phyloP scores from a whole-genome alignment of 495 filamentous ascomycete species.

The Xylaria castorea region DNA sequence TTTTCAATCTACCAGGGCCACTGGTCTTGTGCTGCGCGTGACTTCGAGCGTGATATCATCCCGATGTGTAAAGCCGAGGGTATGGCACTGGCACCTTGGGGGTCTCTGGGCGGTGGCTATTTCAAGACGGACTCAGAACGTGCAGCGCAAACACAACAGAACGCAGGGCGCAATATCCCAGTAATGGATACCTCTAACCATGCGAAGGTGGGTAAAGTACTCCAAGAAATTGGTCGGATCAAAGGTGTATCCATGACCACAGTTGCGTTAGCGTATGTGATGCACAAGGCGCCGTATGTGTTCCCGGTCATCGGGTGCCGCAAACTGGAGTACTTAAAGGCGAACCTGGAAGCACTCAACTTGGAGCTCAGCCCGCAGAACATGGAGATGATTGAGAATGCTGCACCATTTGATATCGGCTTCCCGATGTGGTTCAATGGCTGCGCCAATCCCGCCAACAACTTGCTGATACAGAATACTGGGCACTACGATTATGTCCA shows the following conservation, averaged over 20 bases:
- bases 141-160: not conserved
- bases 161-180: not conserved
- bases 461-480: not conserved
- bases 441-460: not conserved
- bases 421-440: conserved; percentile 7
- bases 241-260: not conserved
- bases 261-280: not conserved
- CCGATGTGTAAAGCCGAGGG: not conserved
- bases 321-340: not conserved
- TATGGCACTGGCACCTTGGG: conserved; percentile 1
- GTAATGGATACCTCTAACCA: conserved; percentile 7
- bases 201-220: not conserved
- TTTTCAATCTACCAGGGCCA: conserved; percentile 4
- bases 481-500: conserved; percentile 3
- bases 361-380: not conserved
- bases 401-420: not conserved
- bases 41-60: conserved; percentile 7
- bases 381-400: not conserved
- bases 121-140: not conserved
- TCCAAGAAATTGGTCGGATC: conserved; percentile 10
- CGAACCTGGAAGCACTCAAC: not conserved
- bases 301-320: conserved; percentile 2
- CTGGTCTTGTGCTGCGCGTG: conserved; percentile 2
- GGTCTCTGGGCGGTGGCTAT: not conserved
- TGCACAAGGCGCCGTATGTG: not conserved